Evolutionary conservation across 331 rosid genomes (phyloP).

Genomic region (Rosa hybrid): DNA sequence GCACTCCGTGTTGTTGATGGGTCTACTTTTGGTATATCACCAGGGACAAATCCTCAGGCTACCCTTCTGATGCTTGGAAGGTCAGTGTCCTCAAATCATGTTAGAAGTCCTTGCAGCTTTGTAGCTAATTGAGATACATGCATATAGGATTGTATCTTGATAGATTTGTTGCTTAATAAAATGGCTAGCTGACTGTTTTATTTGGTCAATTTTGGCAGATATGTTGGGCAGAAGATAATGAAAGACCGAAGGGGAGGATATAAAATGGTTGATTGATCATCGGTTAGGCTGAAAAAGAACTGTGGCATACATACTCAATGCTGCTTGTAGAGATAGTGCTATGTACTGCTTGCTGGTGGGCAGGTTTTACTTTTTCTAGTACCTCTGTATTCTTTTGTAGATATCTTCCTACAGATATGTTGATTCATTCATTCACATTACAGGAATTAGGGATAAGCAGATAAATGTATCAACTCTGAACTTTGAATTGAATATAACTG

Average conservation of each 20-base stretch:
- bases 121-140: background rate
- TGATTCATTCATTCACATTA: background rate
- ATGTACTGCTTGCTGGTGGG: background rate
- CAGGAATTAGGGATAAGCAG: background rate
- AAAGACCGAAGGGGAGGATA: conserved; percentile 36
- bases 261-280: conserved; percentile 22
- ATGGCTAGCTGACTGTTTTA: conserved; percentile 4
- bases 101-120: background rate
- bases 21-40: conserved; percentile 71
- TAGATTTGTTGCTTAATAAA: background rate
- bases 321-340: background rate
- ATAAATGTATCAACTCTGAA: background rate
- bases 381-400: conserved; percentile 3
- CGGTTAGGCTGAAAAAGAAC: background rate
- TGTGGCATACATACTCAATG: background rate
- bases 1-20: conserved; percentile 86
- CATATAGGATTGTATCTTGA: background rate
- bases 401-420: background rate
- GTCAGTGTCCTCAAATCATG: conserved; percentile 25
- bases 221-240: conserved; percentile 53
- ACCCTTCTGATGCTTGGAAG: conserved; percentile 89
- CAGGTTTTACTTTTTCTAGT: background rate
- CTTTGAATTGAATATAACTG: background rate
- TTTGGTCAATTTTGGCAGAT: conserved; percentile 42
- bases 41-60: conserved; percentile 97